These are phyloP conservation scores for Naematelia aurantialba DNA, from an alignment of 768 basidiomycete species.

Conservation along the genomic window DNA sequence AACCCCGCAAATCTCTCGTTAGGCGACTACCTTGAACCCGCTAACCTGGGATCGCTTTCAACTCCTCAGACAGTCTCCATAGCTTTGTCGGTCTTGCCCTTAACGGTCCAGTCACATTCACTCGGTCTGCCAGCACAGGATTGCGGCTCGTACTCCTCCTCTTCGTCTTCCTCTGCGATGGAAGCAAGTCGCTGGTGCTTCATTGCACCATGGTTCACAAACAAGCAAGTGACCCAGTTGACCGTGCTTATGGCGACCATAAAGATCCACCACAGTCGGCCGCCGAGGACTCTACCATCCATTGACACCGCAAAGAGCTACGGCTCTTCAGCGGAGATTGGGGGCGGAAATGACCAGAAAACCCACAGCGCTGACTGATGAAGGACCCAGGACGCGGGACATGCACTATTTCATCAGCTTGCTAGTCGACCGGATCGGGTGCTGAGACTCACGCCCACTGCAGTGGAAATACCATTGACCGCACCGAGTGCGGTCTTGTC, in stretches of 20 bases:
- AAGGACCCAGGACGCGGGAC: constrained; percentile 46
- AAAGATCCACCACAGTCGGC: constrained; percentile 49
- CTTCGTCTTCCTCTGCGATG: background rate
- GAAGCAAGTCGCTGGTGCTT: background rate
- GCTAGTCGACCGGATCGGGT: background rate
- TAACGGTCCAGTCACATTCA: constrained; percentile 1
- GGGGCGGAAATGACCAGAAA: background rate
- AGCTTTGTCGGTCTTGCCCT: constrained; percentile 1
- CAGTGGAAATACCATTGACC: constrained; percentile 47
- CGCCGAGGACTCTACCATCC: constrained; percentile 40
- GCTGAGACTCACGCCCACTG: constrained; percentile 33
- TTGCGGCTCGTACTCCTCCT: background rate
- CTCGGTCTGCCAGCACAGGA: background rate
- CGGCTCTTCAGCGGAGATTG: background rate
- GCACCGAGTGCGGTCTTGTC: constrained; percentile 44
- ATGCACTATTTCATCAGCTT: constrained; percentile 33
- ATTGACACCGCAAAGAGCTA: constrained; percentile 47
- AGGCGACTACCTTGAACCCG: no score
- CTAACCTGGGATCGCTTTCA: no score
- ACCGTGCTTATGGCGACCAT: constrained; percentile 43
- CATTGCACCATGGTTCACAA: constrained; percentile 18
- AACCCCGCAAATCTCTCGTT: no score
- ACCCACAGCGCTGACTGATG: constrained; percentile 38
- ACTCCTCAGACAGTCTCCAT: background rate
- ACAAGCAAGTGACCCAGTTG: constrained; percentile 39